A percentile compares a stretch with the other conserved stretches of the same genome.
Conservation (phyloP, 345 rosid species). For the Eucalyptus brandiana region DNA sequence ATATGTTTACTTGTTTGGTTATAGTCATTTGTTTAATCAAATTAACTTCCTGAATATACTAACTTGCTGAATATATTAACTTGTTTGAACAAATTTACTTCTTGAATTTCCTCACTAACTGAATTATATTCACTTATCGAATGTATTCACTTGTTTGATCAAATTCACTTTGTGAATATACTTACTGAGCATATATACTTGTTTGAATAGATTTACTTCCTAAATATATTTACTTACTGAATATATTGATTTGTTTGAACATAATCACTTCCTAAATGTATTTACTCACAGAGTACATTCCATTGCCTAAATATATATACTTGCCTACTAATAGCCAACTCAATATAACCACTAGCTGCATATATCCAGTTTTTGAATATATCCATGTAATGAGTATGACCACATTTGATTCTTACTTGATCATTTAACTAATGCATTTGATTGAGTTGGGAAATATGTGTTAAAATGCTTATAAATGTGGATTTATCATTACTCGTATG, state of each 20-base stretch:
- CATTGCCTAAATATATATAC: neutral
- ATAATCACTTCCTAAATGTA: neutral
- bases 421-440: too few relatives aligned
- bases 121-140: neutral
- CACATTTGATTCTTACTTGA: neutral
- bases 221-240: too few relatives aligned
- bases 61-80: neutral
- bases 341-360: too few relatives aligned
- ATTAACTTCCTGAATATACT: neutral
- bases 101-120: neutral
- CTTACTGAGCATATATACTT: too few relatives aligned
- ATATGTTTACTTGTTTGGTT: neutral
- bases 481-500: too few relatives aligned
- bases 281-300: neutral
- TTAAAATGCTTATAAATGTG: neutral
- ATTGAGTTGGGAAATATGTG: neutral
- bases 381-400: neutral
- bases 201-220: neutral
- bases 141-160: neutral
- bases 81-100: neutral
- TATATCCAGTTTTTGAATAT: too few relatives aligned
- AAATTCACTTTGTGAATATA: too few relatives aligned
- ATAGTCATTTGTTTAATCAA: too few relatives aligned
- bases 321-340: neutral
- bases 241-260: too few relatives aligned